Percentiles rank a stretch among this genome's conserved stretches.
phyloP scores from a whole-genome alignment of 441 rosid species.

The Syzygium syzygioides region DNA sequence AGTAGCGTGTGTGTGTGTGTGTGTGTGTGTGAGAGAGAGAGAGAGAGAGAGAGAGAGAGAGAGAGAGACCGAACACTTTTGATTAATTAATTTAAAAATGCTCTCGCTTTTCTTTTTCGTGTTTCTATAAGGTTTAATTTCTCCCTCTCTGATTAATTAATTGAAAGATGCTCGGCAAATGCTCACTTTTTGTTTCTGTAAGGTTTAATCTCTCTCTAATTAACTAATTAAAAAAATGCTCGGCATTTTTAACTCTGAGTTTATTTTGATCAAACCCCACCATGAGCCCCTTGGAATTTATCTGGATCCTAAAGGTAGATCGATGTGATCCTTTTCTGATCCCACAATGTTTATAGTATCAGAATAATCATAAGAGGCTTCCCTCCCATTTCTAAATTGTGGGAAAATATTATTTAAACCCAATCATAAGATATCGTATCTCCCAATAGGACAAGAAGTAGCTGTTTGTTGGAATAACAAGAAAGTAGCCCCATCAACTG shows the following conservation, averaged over 20 bases:
- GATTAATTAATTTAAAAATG: background rate
- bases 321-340: background rate
- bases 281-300: background rate
- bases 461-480: background rate
- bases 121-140: background rate
- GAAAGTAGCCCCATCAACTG: background rate
- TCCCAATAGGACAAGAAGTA: background rate
- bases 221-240: background rate
- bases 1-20: too few relatives aligned
- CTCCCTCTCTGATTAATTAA: background rate
- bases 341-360: background rate
- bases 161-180: background rate
- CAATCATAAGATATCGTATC: background rate
- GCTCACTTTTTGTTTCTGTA: background rate
- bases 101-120: background rate
- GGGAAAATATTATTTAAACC: background rate
- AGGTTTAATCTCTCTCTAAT: background rate
- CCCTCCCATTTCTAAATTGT: background rate
- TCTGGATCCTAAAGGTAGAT: background rate
- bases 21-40: too few relatives aligned
- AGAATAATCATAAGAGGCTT: background rate
- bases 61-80: background rate
- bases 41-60: background rate
- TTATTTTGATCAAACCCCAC: background rate
- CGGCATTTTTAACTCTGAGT: background rate